Base-by-base conservation (phyloP, 2,329 filamentous ascomycete genomes). In the Colletotrichum sp. region DNA sequence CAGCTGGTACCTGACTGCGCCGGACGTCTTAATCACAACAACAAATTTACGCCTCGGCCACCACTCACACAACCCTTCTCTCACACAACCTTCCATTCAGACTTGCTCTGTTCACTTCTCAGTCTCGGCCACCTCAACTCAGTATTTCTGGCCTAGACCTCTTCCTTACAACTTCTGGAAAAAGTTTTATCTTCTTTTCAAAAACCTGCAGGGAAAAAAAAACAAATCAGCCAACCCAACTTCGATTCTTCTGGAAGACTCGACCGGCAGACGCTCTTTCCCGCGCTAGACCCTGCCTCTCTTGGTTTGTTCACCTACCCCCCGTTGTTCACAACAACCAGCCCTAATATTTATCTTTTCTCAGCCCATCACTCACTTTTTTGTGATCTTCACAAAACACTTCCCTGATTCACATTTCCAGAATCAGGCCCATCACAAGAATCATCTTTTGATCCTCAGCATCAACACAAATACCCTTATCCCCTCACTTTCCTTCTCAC, bases 1-100 rank as follows among this genome's bases (percentile, higher is more conserved):
- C 76, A 73, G 76, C 76, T 77, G 73, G 75, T 66, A 52, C 34
- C 75, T 75, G 71, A 77, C 39, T 75, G 71, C 62, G 71, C 75
- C 12, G 71, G 75, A 26, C 66, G 66, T 75, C 52, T 68, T 71
- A 64, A 75, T 75, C 57, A 68, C 65, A 32, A 66, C 30, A 68
- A 68, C 18, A 57, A 60, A 32, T 18, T 36, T 49, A 34, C 52
- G 36, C 18, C 21, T 52, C n/a, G 52, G 21, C 26, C 16, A 36
- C 44, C 34, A 63, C 60, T 26, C 36, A 52, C 44, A 62, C 30
- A 36, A 63, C 21, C 59, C 30, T 63, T 21, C 30, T 21, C 59
- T 13, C 30, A 63, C 59, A 63, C 30, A n/a, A 36, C 21, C 18
- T 59, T 28, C 28, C 32, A 44, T 34, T 21, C 44, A 32, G 21